phyloP scores from a whole-genome alignment of 495 filamentous ascomycete species.

The Xylaria castorea region DNA sequence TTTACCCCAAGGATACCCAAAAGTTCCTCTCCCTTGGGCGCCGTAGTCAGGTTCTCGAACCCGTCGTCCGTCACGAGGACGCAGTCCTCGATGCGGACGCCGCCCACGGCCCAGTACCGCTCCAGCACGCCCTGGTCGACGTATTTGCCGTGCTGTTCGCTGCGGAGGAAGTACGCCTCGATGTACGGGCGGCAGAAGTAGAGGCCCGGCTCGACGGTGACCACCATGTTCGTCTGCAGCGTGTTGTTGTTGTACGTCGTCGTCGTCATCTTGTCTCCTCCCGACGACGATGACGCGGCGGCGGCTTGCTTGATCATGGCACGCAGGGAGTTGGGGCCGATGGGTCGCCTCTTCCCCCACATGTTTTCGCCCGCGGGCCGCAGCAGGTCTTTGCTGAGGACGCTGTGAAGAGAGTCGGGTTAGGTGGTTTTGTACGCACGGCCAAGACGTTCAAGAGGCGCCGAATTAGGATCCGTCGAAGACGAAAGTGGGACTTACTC shows the following conservation, averaged over 20 bases:
- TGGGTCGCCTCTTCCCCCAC: constrained; percentile 42
- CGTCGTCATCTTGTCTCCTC: too few relatives aligned
- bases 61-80: constrained; percentile 80
- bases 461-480: not conserved
- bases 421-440: not conserved
- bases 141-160: constrained; percentile 66
- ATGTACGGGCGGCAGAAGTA: constrained; percentile 73
- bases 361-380: constrained; percentile 40
- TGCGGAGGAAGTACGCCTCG: constrained; percentile 65
- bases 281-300: not conserved
- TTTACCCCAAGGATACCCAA: constrained; percentile 42
- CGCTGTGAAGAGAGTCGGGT: constrained; percentile 28
- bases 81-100: constrained; percentile 92
- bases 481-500: constrained; percentile 53
- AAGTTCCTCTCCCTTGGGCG: constrained; percentile 74
- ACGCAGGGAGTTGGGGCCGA: constrained; percentile 40
- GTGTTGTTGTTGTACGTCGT: too few relatives aligned
- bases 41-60: constrained; percentile 82
- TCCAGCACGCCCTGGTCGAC: constrained; percentile 77
- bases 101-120: constrained; percentile 78
- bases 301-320: constrained; percentile 43
- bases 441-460: not conserved
- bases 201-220: constrained; percentile 89
- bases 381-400: constrained; percentile 41
- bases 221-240: constrained; percentile 74